Evolutionary conservation across 139 green algal species (phyloP), one percentile per base, ranked within the genome.

Genomic region (Chlorella sp.): DNA sequence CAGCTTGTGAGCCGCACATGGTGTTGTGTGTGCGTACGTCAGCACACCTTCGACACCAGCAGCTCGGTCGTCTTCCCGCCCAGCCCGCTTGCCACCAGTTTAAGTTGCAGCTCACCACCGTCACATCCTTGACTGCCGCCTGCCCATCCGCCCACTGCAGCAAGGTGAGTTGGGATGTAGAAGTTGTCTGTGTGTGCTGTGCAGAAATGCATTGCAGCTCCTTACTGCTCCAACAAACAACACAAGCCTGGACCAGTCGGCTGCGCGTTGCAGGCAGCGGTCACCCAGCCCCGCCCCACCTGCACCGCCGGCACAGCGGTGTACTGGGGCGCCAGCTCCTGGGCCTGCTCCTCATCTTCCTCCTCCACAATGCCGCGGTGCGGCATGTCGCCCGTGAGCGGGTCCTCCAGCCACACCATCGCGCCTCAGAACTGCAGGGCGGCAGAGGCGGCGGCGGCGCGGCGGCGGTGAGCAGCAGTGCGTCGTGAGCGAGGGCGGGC

Each of bases 281-380:
- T n/a, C n/a, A n/a, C n/a, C n/a, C n/a, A n/a, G 34, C 20, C 36
- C 0, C 5, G 24, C 11, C 70, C 14, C 40, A 46, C 70, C 13
- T 76, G 24, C 40, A 72, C 46, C 44, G 36, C n/a, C 16, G 86
- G 86, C 40, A 65, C 17, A 24, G 76, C 48, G 0, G 26, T 38
- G 51, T 90, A 90, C 62, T 87, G 67, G 24, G 54, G 34, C 28
- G 46, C 58, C 22, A 90, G 17, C 69, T 82, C 62, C 2, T 17
- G 8, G 8, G 86, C 82, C 32, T 32, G 60, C 76, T 82, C 48
- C 54, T 90, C 86, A 16, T 90, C 86, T 58, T 90, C 86, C 38
- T 85, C 82, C 28, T 75, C 68, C 19, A 84, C 48, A 14, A 87
- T 80, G 36, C 81, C 51, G 48, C 81, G 58, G 86, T 80, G 54